Base-by-base conservation (phyloP, 225 moss, liverwort and hornwort species). In the Antitrichia curtipendula region DNA sequence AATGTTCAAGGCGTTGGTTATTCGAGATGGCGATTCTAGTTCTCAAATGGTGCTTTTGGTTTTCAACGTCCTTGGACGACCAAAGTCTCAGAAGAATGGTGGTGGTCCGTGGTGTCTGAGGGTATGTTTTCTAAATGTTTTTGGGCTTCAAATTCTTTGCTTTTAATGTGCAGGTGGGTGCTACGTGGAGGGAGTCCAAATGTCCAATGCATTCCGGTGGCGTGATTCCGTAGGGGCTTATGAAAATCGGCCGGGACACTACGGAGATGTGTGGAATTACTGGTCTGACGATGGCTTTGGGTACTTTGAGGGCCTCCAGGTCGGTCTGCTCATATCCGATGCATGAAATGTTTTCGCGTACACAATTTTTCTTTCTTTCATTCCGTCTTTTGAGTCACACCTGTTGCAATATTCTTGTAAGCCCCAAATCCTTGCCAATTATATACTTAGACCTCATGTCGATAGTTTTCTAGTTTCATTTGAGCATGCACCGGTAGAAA, bases 211-310 rank as follows among this genome's bases (percentile, higher is more conserved):
- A 69, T 99, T 96, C 87, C 84, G 98, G 75, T 99, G 98, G 98
- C 91, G 94, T 52, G 96, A 99, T 66, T 94, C 97, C 0, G 94
- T 99, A 53, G 98, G 98, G 41, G 86, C 94, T 54, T 97, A 95
- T 64, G 90, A 97, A 58, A 95, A 95, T 86, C 91, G 98, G 50
- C 97, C 98, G 13, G 97, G 98, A 34, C 98, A 99, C 82, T 96
- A 89, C 34, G 96, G 96, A 77, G 98, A 99, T 80, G 91, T 97
- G 78, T 99, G 98, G 98, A 92, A 95, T 88, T 97, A 97, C 70
- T 99, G 98, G 98, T 91, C 97, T 25, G 97, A 99, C 75, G 98
- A 99, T 89, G 98, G 97, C 27, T 93, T 99, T 57, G 98, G 98
- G 38, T 97, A 82, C 86, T 99, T 90, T 40, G 97, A 99, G 86